Evolutionary conservation across 306 rosid species (phyloP).

Genomic region (Sicyos baderoa): DNA sequence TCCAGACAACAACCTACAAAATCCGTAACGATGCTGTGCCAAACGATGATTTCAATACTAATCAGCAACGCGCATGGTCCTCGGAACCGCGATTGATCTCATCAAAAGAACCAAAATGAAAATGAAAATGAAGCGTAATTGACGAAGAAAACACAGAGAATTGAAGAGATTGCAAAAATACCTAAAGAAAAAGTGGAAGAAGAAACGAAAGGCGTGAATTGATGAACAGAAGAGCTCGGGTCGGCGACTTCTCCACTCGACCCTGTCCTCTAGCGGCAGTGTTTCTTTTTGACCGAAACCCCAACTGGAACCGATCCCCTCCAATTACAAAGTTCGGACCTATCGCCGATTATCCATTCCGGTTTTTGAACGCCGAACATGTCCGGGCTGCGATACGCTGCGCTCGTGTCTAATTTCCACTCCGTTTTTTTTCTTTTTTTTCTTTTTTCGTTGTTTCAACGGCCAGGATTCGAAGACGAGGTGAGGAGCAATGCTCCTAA

Average conservation of each 20-base stretch:
- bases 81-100: slow-evolving; percentile 32
- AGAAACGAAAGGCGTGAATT: not conserved
- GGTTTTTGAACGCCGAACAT: slow-evolving; percentile 36
- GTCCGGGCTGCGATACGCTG: slow-evolving; percentile 70
- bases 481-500: not conserved
- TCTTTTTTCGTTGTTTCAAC: not conserved
- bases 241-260: slow-evolving; percentile 31
- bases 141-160: slow-evolving; percentile 1
- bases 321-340: slow-evolving; percentile 52
- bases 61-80: slow-evolving; percentile 27
- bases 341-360: slow-evolving; percentile 52
- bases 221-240: slow-evolving; percentile 27
- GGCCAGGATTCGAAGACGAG: not conserved
- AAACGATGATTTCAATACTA: slow-evolving; percentile 16
- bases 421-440: not conserved
- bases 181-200: not conserved
- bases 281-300: slow-evolving; percentile 49
- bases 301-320: slow-evolving; percentile 38
- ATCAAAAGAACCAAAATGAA: slow-evolving; percentile 23
- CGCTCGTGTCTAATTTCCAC: slow-evolving; percentile 27
- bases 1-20: slow-evolving; percentile 5
- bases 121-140: slow-evolving; percentile 3
- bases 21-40: slow-evolving; percentile 14
- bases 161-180: not conserved
- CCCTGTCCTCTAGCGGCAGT: slow-evolving; percentile 31